Percentiles rank a stretch among this genome's conserved stretches.
These are phyloP conservation scores for Fistulinella cinereoalba DNA, from an alignment of 1,284 basidiomycete genomes.

Conservation along the genomic window DNA sequence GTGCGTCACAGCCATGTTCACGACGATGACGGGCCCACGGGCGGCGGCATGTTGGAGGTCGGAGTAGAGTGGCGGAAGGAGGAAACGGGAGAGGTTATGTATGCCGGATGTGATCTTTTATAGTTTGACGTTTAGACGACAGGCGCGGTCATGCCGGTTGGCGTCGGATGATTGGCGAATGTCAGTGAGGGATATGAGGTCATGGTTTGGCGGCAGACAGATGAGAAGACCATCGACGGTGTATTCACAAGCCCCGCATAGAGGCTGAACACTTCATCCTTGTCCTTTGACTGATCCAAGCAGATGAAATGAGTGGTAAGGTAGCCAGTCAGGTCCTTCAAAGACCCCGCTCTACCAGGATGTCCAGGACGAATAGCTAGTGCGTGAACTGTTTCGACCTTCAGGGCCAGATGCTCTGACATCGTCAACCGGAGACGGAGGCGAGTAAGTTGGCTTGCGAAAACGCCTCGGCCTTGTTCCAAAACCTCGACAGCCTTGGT, in stretches of 20 bases:
- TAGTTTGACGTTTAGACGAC: not conserved
- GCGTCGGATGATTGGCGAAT: not conserved
- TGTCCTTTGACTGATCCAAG: too few species aligned
- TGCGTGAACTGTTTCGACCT: too few species aligned
- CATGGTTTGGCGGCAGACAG: too few species aligned
- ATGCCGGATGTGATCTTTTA: not conserved
- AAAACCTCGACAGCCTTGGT: not conserved
- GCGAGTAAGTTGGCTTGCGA: not conserved
- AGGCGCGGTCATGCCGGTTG: not conserved
- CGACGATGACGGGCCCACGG: not conserved
- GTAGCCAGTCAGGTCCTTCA: too few species aligned
- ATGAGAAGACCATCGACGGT: too few species aligned
- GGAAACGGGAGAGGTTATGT: conserved; percentile 17
- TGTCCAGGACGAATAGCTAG: too few species aligned
- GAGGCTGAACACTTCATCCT: too few species aligned
- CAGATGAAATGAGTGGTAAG: too few species aligned
- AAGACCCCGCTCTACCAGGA: too few species aligned
- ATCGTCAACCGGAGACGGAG: not conserved
- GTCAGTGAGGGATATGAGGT: not conserved
- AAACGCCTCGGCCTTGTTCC: not conserved
- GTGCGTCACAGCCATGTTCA: conserved; percentile 4
- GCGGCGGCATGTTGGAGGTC: not conserved
- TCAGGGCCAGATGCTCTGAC: not conserved
- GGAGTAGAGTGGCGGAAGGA: not conserved
- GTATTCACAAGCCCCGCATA: too few species aligned